Conservation (phyloP, 2,329 filamentous ascomycete genomes). For the Coleophoma crateriformis region DNA sequence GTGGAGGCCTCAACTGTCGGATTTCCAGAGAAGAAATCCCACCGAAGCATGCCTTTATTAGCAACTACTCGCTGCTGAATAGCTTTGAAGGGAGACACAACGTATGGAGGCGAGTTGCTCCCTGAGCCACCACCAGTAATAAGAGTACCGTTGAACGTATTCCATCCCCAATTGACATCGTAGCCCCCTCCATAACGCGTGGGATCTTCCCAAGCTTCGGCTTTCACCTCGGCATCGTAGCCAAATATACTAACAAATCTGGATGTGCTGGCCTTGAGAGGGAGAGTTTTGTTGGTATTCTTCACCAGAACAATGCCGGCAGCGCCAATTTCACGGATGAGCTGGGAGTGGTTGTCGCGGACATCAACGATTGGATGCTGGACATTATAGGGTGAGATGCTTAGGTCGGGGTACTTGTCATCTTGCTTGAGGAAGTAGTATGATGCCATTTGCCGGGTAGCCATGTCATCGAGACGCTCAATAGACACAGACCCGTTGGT, state of each 20-base stretch:
- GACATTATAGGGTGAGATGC: conserved; percentile 11
- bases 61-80: conserved; percentile 1
- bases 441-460: too few species aligned
- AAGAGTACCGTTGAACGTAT: conserved; percentile 25
- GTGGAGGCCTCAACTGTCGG: background rate
- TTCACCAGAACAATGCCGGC: conserved; percentile 47
- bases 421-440: conserved; percentile 38
- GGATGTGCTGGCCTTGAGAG: conserved; percentile 36
- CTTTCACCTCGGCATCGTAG: conserved; percentile 41
- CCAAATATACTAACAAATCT: conserved; percentile 51
- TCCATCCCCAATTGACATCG: conserved; percentile 1
- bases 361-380: conserved; percentile 65
- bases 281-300: conserved; percentile 49
- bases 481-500: too few species aligned
- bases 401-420: conserved; percentile 31
- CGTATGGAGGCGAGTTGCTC: conserved; percentile 47
- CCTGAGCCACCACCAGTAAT: conserved; percentile 42
- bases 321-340: conserved; percentile 53
- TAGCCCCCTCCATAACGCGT: conserved; percentile 35
- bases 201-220: conserved; percentile 1
- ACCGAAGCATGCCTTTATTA: background rate
- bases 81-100: conserved; percentile 3
- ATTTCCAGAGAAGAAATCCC: background rate
- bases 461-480: too few species aligned
- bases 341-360: conserved; percentile 57